Evolutionary conservation across 2,329 filamentous ascomycete genomes (phyloP).

Genomic region (Fusarium solani-melongenae): DNA sequence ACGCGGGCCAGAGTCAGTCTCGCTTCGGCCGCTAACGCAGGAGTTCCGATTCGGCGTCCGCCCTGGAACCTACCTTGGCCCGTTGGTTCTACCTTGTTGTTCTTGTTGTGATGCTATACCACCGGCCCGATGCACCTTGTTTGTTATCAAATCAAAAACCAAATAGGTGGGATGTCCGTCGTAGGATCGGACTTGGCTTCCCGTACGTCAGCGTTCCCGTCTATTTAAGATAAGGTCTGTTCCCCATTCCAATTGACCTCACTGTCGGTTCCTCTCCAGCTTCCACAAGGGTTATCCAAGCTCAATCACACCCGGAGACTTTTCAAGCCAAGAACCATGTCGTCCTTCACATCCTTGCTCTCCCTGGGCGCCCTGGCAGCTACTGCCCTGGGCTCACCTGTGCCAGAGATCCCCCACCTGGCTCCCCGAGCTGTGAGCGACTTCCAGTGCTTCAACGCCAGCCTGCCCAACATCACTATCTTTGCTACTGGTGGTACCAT

Average conservation of each 20-base stretch:
- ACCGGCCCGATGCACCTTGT: slow-evolving; percentile 1
- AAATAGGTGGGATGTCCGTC: slow-evolving; percentile 18
- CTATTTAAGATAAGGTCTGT: slow-evolving; percentile 14
- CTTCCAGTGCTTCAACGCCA: slow-evolving; percentile 37
- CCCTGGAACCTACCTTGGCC: slow-evolving; percentile 1
- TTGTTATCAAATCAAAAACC: slow-evolving; percentile 29
- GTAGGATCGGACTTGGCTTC: background rate
- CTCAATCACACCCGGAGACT: background rate
- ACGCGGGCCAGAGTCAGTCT: background rate
- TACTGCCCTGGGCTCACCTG: slow-evolving; percentile 19
- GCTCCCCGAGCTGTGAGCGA: slow-evolving; percentile 9
- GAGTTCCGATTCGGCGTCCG: background rate
- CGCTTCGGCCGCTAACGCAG: background rate
- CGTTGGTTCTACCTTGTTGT: background rate
- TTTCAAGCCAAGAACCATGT: slow-evolving; percentile 16
- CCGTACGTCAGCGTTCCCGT: background rate
- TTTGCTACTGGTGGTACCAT: slow-evolving; percentile 69
- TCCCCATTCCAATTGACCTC: background rate
- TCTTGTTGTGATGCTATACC: background rate
- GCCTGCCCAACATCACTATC: slow-evolving; percentile 65
- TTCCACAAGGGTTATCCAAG: background rate
- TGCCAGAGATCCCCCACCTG: slow-evolving; percentile 18
- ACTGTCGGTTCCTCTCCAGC: background rate
- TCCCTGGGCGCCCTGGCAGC: slow-evolving; percentile 16
- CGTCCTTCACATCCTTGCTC: slow-evolving; percentile 17